phyloP scores from a whole-genome alignment of 768 basidiomycete species.

The Collybia nuda region DNA sequence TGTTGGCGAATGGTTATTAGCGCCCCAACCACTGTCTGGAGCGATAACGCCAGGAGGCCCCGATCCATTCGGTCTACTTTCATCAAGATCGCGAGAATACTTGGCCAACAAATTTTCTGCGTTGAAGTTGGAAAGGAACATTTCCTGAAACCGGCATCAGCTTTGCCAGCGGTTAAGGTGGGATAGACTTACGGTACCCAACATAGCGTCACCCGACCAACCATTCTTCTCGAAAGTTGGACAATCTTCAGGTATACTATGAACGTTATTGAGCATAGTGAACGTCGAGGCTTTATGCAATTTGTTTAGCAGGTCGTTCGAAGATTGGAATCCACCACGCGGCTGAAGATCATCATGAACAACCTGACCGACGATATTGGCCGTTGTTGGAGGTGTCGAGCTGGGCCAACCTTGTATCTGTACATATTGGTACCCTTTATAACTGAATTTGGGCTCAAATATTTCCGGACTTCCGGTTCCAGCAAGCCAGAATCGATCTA shows the following conservation, averaged over 20 bases:
- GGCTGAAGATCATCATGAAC: conserved; percentile 20
- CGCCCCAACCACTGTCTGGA: conserved; percentile 28
- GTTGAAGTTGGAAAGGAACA: conserved; percentile 27
- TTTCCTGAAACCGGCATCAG: conserved; percentile 16
- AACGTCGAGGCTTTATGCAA: conserved; percentile 19
- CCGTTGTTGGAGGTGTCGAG: conserved; percentile 15
- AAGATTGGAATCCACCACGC: conserved; percentile 16
- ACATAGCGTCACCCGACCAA: conserved; percentile 29
- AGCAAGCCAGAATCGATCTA: conserved; percentile 22
- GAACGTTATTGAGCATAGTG: conserved; percentile 23
- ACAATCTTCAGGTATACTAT: conserved; percentile 24
- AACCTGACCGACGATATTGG: conserved; percentile 19
- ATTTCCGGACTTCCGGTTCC: conserved; percentile 19
- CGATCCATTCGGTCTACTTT: conserved; percentile 19
- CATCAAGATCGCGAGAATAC: conserved; percentile 23
- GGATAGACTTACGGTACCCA: conserved; percentile 21
- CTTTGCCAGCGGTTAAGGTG: background rate
- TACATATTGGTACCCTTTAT: conserved; percentile 26
- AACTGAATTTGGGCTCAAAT: conserved; percentile 24
- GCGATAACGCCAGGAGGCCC: conserved; percentile 26
- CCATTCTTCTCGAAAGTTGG: conserved; percentile 31
- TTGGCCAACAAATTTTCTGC: conserved; percentile 24
- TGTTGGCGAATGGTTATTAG: conserved; percentile 29
- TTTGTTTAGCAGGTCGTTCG: conserved; percentile 19
- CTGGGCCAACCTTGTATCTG: conserved; percentile 22